Conservation (phyloP, 768 basidiomycete species). For the button mushroom (Agaricus bisporus) region DNA sequence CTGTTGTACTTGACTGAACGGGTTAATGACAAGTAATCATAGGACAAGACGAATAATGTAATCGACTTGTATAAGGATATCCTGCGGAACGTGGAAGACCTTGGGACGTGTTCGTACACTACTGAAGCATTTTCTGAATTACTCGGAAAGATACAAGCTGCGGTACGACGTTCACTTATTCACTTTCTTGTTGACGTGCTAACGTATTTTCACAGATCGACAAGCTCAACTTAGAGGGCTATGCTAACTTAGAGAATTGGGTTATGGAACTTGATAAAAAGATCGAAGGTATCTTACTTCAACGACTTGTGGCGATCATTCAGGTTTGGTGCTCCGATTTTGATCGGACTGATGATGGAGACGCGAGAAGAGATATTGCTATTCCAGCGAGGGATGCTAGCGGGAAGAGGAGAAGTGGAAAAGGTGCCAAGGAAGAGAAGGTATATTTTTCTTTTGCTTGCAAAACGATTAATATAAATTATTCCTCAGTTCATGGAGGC, state of each 20-base stretch:
- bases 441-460: slow-evolving; percentile 25
- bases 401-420: slow-evolving; percentile 66
- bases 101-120: slow-evolving; percentile 82
- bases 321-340: slow-evolving; percentile 89
- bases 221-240: slow-evolving; percentile 91
- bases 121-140: slow-evolving; percentile 77
- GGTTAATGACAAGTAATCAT: slow-evolving; percentile 6
- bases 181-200: neutral
- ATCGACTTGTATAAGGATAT: slow-evolving; percentile 91
- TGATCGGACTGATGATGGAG: slow-evolving; percentile 68
- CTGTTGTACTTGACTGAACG: slow-evolving; percentile 1
- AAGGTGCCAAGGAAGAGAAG: slow-evolving; percentile 76
- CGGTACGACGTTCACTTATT: slow-evolving; percentile 40
- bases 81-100: slow-evolving; percentile 76
- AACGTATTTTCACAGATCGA: slow-evolving; percentile 58
- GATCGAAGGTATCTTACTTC: slow-evolving; percentile 76
- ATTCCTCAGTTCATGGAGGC: slow-evolving; percentile 57
- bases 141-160: slow-evolving; percentile 75
- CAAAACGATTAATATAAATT: neutral
- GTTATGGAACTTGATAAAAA: slow-evolving; percentile 76
- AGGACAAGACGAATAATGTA: slow-evolving; percentile 94
- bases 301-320: slow-evolving; percentile 71
- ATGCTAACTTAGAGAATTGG: slow-evolving; percentile 90
- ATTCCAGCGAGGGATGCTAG: slow-evolving; percentile 44
- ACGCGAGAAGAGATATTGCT: slow-evolving; percentile 50